Conservation (phyloP, 2,329 filamentous ascomycete species). For the Exutisphaerella laricina region DNA sequence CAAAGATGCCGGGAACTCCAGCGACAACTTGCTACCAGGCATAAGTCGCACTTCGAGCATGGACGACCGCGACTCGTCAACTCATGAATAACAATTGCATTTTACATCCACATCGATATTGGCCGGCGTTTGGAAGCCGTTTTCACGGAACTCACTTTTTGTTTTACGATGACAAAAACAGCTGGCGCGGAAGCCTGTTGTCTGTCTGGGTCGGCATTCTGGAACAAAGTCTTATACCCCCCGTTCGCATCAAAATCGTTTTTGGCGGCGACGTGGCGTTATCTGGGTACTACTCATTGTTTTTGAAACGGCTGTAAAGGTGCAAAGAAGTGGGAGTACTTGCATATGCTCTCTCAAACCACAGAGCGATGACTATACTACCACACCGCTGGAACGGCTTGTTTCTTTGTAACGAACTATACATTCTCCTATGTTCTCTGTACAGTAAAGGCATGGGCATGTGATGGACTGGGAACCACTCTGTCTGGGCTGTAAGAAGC, state of each 20-base stretch:
- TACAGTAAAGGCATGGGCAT: neutral
- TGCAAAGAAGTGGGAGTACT: no score
- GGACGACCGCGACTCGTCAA: conserved; percentile 28
- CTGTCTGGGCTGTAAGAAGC: no score
- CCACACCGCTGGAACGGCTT: neutral
- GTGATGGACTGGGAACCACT: neutral
- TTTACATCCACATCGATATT: conserved; percentile 11
- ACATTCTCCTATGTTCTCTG: neutral
- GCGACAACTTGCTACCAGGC: conserved; percentile 19
- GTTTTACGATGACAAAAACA: neutral
- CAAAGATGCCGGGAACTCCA: conserved; percentile 18
- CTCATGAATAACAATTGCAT: conserved; percentile 7
- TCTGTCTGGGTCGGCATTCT: conserved; percentile 11
- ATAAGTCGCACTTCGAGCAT: conserved; percentile 33
- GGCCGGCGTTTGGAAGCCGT: conserved; percentile 18
- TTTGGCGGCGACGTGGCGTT: conserved; percentile 2
- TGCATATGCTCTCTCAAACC: no score
- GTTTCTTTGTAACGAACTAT: neutral
- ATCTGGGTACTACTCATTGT: no score
- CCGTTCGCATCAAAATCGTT: conserved; percentile 6
- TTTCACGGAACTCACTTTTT: conserved; percentile 1
- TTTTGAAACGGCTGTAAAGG: no score
- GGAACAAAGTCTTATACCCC: conserved; percentile 13
- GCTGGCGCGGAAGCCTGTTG: neutral
- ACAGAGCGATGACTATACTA: no score